Evolutionary conservation across 805 yeast genomes (phyloP).

Genomic region (Candida alai): DNA sequence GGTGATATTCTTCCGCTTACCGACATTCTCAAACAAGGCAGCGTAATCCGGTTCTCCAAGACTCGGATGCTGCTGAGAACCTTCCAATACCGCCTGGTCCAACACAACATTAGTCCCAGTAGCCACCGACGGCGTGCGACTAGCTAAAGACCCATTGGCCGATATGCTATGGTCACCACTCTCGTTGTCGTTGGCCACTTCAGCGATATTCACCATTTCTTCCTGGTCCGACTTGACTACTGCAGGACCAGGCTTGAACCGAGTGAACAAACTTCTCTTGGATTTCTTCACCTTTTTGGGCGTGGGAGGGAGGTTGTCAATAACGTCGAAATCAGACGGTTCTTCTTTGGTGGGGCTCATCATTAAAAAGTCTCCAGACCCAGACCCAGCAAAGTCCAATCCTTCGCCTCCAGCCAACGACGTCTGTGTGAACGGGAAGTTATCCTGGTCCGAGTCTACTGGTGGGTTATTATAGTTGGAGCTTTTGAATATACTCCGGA

Average conservation of each 20-base stretch:
- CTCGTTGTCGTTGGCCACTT: constrained; percentile 12
- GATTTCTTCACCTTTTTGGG: constrained; percentile 29
- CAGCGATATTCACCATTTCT: constrained; percentile 9
- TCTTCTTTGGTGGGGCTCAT: constrained; percentile 22
- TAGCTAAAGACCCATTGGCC: constrained; percentile 11
- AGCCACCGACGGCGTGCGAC: constrained; percentile 22
- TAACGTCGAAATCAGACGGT: constrained; percentile 13
- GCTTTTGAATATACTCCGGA: constrained; percentile 30
- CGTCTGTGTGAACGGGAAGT: no score
- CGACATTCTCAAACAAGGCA: constrained; percentile 41
- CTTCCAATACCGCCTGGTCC: constrained; percentile 9
- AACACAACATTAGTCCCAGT: constrained; percentile 11
- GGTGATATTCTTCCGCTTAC: constrained; percentile 34
- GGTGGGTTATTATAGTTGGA: constrained; percentile 4
- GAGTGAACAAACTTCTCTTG: constrained; percentile 34
- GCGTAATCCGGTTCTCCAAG: constrained; percentile 38
- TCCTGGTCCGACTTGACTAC: no score
- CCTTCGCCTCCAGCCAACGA: background rate
- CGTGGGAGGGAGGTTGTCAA: constrained; percentile 11
- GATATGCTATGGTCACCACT: constrained; percentile 9
- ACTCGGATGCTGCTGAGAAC: constrained; percentile 5
- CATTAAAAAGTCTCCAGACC: constrained; percentile 14
- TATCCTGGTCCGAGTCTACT: background rate
- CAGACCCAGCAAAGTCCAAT: constrained; percentile 1
- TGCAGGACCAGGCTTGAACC: constrained; percentile 29